Base-by-base conservation (phyloP, 352 stramenopile species). In the Pythium grandisporangium region DNA sequence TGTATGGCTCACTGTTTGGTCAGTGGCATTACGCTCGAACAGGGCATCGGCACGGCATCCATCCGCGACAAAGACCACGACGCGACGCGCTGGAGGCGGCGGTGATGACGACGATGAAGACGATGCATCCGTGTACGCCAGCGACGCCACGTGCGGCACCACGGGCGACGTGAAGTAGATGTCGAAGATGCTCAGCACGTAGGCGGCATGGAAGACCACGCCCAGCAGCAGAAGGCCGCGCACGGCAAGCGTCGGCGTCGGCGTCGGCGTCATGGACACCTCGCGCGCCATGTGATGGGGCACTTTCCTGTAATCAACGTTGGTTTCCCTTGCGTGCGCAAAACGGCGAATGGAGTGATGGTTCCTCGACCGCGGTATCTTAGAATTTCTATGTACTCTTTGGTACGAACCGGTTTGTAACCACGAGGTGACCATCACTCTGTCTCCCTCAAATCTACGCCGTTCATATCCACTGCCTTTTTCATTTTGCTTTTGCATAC, bases 101-200 rank as follows among this genome's bases (percentile, higher is more conserved):
- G 27, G 27, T 57, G 42, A 2, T 63, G 59, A 33, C 67, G 72
- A 7, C 12, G 48, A 6, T 1, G 52, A 26, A 13, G 40, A 42
- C 19, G 40, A 23, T 0, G 34, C 25, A 5, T 58, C 46, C 5
- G 62, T 44, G 37, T 71, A 62, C 11, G 46, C 33, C 5, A 83
- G 51, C 47, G 66, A 79, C 48, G 71, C 60, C 32, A 92, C 68
- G 50, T 80, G 64, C 19, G 53, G 53, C 25, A 91, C 80, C 3
- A 93, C 70, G 26, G 77, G 80, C 7, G 77, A 90, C 48, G 73
- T 89, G 61, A 93, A 93, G 77, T 93, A 93, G 42, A 93, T 91
- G 61, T 93, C 80, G 50, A 93, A 91, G 66, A 93, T 91, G 49
- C 80, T 93, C 20, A 90, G 60, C 47, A 93, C 74, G 67, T 93